Base-by-base conservation (phyloP, 306 rosid genomes). In the Prunus armeniaca region DNA sequence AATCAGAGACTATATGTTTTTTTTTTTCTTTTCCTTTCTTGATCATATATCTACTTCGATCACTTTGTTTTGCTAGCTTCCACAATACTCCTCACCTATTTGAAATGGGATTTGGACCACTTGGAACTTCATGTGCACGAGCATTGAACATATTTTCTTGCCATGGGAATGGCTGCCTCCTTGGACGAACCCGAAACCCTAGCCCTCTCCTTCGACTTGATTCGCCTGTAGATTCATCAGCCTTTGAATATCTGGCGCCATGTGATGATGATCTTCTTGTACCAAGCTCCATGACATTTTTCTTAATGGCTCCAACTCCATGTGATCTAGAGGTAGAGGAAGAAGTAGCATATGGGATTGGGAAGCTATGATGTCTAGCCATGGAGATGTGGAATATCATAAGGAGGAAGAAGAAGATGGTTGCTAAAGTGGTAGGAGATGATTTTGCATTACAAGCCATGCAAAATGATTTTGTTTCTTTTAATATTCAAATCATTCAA, bases 51-150 rank as follows among this genome's bases (percentile, higher is more conserved):
- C 32, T 50, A 71, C 68, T 65, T 65, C 72, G 50, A 74, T 74
- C 60, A 49, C 68, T 24, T 38, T 73, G 27, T 73, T 73, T 43
- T 60, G 68, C n/a, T 46, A 34, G 51, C 27, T 67, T 12, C 30
- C 58, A 18, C 55, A 41, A 20, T 45, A n/a, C 32, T 69, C 12
- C 69, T 92, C 80, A 91, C 94, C 93, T 91, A 73, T 90, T 93
- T 72, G 98, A 93, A 81, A 90, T 93, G 71, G 96, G 97, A 65
- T 90, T 93, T 49, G 97, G 97, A 79, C 97, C 97, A 79, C 97
- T 93, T 43, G 97, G 97, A 12, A 93, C 96, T 84, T 90, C 93
- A 84, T 90, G 96, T 57, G 76, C 87, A 82, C 87, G 78, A 1
- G 78, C 89, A 76, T 81, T 85, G 83, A 87, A 89, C 79, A 73